These are phyloP conservation scores for Cordyceps cateniannulata DNA, from an alignment of 2,329 filamentous ascomycete genomes.

Conservation along the genomic window DNA sequence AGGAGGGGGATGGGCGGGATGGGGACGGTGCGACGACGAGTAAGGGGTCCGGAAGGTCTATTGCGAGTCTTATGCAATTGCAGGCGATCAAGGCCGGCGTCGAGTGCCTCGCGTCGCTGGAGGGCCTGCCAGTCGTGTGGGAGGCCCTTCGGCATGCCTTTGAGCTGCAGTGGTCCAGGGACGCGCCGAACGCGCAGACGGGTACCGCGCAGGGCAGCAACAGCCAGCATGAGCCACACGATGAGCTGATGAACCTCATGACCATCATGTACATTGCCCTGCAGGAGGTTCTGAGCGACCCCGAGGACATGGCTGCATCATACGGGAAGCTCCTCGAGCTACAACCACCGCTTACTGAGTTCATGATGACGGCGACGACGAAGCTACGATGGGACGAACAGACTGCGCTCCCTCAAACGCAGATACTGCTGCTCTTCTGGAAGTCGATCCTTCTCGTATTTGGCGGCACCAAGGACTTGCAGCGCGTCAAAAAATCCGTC, in stretches of 20 bases:
- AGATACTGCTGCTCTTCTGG: conserved; percentile 82
- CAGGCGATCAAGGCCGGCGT: conserved; percentile 52
- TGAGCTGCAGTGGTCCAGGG: conserved; percentile 47
- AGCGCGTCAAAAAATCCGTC: conserved; percentile 66
- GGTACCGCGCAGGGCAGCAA: conserved; percentile 19
- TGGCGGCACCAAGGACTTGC: conserved; percentile 69
- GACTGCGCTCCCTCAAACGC: conserved; percentile 52
- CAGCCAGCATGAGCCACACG: conserved; percentile 45
- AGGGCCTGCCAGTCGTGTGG: conserved; percentile 47
- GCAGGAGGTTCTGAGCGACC: conserved; percentile 49
- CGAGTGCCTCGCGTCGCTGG: conserved; percentile 42
- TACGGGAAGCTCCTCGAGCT: conserved; percentile 47
- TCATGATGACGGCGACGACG: conserved; percentile 62
- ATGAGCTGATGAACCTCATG: conserved; percentile 57
- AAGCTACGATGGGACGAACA: conserved; percentile 69
- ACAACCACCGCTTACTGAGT: conserved; percentile 62
- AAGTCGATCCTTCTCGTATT: conserved; percentile 84
- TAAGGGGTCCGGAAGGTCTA: conserved; percentile 29
- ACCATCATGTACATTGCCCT: conserved; percentile 56
- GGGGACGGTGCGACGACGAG: neutral
- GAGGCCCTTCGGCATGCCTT: conserved; percentile 42
- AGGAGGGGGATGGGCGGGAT: conserved; percentile 3
- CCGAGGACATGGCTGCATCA: conserved; percentile 40
- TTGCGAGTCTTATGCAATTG: conserved; percentile 51
- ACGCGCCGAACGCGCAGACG: conserved; percentile 31